Base-by-base conservation (phyloP, 2,329 filamentous ascomycete species). In the Elsinoe arachidis region DNA sequence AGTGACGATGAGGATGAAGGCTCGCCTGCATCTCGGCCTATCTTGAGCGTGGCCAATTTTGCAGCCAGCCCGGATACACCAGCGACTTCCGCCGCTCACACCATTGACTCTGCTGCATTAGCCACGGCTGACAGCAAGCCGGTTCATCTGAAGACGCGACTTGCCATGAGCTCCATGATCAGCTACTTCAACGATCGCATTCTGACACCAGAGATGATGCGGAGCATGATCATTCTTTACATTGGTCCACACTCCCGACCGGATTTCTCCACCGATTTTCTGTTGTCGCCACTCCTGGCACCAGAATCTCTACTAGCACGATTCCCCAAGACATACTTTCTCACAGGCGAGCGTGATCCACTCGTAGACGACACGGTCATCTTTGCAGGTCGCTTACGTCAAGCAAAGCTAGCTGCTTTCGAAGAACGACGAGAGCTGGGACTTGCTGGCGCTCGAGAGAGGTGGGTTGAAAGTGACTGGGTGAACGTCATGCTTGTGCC, bases 101-200 rank as follows among this genome's bases (percentile, higher is more conserved):
- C 70, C 1, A 64, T 61, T 33, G 67, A 73, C 53, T 64, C 57
- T 1, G 56, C 63, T 1, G 49, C 51, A 11, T n/a, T 53, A 17
- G 30, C 47, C 35, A 59, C 37, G 12, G 11, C 56, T 6, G 56
- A 59, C n/a, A 26, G 72, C 3, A 77, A 78, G 46, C 73, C 77
- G 5, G 69, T 72, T 38, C 72, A 73, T 37, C 76, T 96, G 60
- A 84, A 82, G 63, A 97, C 93, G 1, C 84, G 91, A n/a, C 80
- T 99, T 9, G 91, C 92, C 14, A 95, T 92, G 69, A 91, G 90
- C 0, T 92, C 86, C n/a, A 95, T 96, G 83, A 95, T 99, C 35
- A 96, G 92, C 0, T 97, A 97, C 73, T 95, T 96, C 71, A 93
- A 95, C 70, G 93, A 99, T 70, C 86, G 93, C 26, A 88, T 99